phyloP scores from a whole-genome alignment of 257 asterid species.

The Solanum chilense region DNA sequence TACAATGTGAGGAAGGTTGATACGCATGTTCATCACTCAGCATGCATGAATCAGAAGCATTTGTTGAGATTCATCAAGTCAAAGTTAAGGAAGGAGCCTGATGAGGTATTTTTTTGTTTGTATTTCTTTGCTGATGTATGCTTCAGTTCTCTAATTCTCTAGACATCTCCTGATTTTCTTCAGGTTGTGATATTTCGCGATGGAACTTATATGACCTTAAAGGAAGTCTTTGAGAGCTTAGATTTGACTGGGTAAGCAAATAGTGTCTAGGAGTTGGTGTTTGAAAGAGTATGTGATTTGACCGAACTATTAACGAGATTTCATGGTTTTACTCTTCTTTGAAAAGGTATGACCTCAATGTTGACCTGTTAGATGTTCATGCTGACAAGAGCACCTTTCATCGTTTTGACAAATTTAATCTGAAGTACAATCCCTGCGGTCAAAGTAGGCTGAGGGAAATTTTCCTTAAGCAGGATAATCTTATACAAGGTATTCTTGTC shows the following conservation, averaged over 20 bases:
- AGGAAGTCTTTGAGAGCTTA: conserved; percentile 92
- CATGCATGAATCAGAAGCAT: conserved; percentile 99
- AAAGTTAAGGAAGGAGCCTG: conserved; percentile 95
- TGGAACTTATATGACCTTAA: conserved; percentile 83
- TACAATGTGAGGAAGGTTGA: conserved; percentile 96
- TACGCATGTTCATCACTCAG: conserved; percentile 98
- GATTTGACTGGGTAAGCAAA: conserved; percentile 74
- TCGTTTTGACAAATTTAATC: conserved; percentile 96
- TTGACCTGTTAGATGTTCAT: conserved; percentile 92
- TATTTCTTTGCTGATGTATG: background rate
- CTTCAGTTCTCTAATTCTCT: background rate
- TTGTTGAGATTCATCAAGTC: conserved; percentile 88
- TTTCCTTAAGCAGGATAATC: conserved; percentile 96
- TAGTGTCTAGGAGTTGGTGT: conserved; percentile 4
- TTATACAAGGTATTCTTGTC: conserved; percentile 72
- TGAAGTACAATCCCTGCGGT: conserved; percentile 98
- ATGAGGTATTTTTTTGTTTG: conserved; percentile 46
- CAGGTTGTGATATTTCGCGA: conserved; percentile 95
- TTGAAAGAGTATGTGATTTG: background rate
- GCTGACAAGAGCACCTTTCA: conserved; percentile 99
- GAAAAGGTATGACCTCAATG: conserved; percentile 89
- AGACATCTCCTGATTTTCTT: conserved; percentile 2
- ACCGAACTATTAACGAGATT: background rate
- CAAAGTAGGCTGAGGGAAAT: conserved; percentile 98
- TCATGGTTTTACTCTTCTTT: conserved; percentile 1